Conservation (phyloP, 2,329 filamentous ascomycete species). For the Pseudonectria foliicola region DNA sequence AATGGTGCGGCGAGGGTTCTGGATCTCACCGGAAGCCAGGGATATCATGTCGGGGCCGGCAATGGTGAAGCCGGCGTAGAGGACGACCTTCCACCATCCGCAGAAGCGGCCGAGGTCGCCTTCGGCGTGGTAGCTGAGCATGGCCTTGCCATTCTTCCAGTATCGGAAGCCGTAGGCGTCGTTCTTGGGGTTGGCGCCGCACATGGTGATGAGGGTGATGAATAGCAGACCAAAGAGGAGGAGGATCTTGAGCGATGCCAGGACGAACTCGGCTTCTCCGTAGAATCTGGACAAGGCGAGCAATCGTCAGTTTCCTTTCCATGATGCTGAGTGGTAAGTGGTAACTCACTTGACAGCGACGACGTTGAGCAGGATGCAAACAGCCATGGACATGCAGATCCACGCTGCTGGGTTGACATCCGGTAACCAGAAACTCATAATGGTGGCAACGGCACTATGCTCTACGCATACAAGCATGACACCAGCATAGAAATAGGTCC, state of each 20-base stretch:
- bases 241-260: conserved; percentile 48
- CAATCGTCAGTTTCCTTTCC: no score
- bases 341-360: conserved; percentile 36
- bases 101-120: conserved; percentile 55
- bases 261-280: conserved; percentile 41
- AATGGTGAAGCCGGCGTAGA: conserved; percentile 62
- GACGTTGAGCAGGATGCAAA: conserved; percentile 41
- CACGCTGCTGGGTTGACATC: conserved; percentile 40
- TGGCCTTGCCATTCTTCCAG: conserved; percentile 33
- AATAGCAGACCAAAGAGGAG: conserved; percentile 48
- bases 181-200: conserved; percentile 56
- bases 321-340: conserved; percentile 3
- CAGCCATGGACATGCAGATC: conserved; percentile 39
- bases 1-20: conserved; percentile 58
- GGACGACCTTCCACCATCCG: conserved; percentile 48
- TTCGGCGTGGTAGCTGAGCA: conserved; percentile 26
- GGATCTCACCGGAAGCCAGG: conserved; percentile 49
- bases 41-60: conserved; percentile 61
- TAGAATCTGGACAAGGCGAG: conserved; percentile 23
- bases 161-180: conserved; percentile 60
- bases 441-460: conserved; percentile 36
- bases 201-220: conserved; percentile 62
- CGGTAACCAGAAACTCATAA: conserved; percentile 38
- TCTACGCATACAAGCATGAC: conserved; percentile 39
- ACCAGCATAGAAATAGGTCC: conserved; percentile 44